These are phyloP conservation scores for Umbelopsis sp. DNA, from an alignment of 371 early-diverging fungal species.

Conservation along the genomic window DNA sequence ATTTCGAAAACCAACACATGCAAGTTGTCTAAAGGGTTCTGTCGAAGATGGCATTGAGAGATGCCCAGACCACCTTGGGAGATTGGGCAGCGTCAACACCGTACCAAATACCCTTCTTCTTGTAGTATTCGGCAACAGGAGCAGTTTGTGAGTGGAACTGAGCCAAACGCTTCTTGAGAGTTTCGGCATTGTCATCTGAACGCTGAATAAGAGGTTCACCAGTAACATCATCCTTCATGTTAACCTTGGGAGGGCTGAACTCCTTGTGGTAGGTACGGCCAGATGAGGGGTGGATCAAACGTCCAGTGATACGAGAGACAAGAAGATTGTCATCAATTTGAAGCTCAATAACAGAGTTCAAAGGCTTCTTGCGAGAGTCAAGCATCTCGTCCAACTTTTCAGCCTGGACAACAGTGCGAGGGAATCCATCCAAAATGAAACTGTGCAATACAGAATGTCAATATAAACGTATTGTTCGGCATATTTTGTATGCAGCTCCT, in stretches of 20 bases:
- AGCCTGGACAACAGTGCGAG: conserved; percentile 98
- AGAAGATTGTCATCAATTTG: conserved; percentile 92
- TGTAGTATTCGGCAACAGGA: conserved; percentile 97
- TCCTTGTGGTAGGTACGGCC: conserved; percentile 97
- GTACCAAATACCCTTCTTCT: conserved; percentile 88
- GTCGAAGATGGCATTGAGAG: conserved; percentile 87
- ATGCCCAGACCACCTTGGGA: conserved; percentile 90
- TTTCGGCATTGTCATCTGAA: conserved; percentile 96
- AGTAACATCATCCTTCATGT: conserved; percentile 94
- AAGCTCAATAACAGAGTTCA: conserved; percentile 93
- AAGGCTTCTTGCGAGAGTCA: conserved; percentile 73
- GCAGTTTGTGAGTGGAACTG: conserved; percentile 96
- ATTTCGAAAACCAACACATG: background rate
- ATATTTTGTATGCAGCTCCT: background rate
- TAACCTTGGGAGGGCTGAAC: conserved; percentile 94
- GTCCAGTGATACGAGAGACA: conserved; percentile 95
- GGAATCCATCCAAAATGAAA: conserved; percentile 99
- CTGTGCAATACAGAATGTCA: conserved; percentile 29
- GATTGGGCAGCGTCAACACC: conserved; percentile 93
- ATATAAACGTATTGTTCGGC: background rate
- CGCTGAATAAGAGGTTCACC: conserved; percentile 97
- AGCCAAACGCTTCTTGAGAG: conserved; percentile 91
- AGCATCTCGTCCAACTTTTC: conserved; percentile 98
- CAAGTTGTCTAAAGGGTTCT: conserved; percentile 50
- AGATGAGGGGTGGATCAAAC: conserved; percentile 92